These are phyloP conservation scores for Pseudonitzschia pungens DNA, from an alignment of 108 stramenopile genomes.

Conservation along the genomic window DNA sequence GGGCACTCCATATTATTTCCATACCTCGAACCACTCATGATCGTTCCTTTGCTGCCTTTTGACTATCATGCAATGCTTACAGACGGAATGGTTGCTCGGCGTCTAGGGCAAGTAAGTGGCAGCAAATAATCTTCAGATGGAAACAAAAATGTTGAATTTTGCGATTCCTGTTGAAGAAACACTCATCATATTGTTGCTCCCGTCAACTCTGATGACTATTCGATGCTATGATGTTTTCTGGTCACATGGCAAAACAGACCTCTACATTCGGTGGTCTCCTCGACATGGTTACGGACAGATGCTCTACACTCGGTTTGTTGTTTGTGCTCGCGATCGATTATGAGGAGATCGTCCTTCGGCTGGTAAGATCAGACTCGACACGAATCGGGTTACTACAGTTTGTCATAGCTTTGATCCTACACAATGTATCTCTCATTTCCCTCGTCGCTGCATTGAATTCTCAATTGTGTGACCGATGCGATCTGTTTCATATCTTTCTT, in stretches of 20 bases:
- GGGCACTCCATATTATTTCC: background rate
- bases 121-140: background rate
- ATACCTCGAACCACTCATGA: background rate
- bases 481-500: background rate
- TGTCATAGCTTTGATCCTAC: background rate
- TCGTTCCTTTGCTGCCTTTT: background rate
- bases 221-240: background rate
- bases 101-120: slow-evolving; percentile 53
- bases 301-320: slow-evolving; percentile 79
- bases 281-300: slow-evolving; percentile 98
- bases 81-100: slow-evolving; percentile 93
- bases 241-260: slow-evolving; percentile 32
- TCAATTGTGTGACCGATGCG: background rate
- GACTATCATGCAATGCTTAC: background rate
- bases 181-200: too few relatives aligned
- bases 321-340: slow-evolving; percentile 20
- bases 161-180: background rate
- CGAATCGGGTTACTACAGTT: background rate
- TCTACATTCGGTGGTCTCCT: slow-evolving; percentile 88
- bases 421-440: too few relatives aligned
- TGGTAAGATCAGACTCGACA: background rate
- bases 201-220: background rate
- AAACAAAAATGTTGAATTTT: background rate
- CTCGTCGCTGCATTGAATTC: slow-evolving; percentile 5
- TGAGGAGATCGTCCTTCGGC: background rate